Base-by-base conservation (phyloP, 2,329 filamentous ascomycete species). In the Pyrenochaeta sp. region DNA sequence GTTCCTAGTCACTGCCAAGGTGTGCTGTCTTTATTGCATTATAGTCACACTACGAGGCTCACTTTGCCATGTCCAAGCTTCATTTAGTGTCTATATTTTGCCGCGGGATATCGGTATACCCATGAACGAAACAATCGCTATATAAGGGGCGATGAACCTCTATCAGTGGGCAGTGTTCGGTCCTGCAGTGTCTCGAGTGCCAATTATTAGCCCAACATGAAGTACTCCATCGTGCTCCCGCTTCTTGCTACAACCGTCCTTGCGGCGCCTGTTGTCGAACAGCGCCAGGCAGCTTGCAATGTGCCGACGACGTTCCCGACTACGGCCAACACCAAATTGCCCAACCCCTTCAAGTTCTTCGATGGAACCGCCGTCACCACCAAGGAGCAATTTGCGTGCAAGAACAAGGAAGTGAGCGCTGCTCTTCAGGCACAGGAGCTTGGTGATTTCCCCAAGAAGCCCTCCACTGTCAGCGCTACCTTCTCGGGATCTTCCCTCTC, bases 291-390 rank as follows among this genome's bases (percentile, higher is more conserved):
- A 18, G 52, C 54, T 20, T 70, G 66, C 52, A 60, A 44, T 19
- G 46, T 68, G 13, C 65, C 66, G 9, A 61, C 59, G 9, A 58
- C 58, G 2, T 68, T 68, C 24, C 64, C 67, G 1, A 60, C 54
- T 10, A 60, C 61, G 5, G 35, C 48, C 7, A 67, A 64, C 39
- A 34, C 64, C 9, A 71, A 71, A 45, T 51, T 72, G 18, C 69
- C 70, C 14, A 65, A 72, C 19, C 70, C 70, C 4, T 73, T 73
- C 60, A 67, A 59, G 23, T 71, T 72, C 48, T 67, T 66, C 45
- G 59, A 67, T 30, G 70, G 69, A 24, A 64, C 52, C 14, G 54
- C 55, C 18, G 67, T 73, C 28, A 61, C 63, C 11, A 69, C 68
- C 22, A 63, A 67, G 41, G 60, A 56, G 1, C 61, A 72, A 23